Evolutionary conservation across 164 flowering plant species (phyloP).

Genomic region (Vitis labrusca): DNA sequence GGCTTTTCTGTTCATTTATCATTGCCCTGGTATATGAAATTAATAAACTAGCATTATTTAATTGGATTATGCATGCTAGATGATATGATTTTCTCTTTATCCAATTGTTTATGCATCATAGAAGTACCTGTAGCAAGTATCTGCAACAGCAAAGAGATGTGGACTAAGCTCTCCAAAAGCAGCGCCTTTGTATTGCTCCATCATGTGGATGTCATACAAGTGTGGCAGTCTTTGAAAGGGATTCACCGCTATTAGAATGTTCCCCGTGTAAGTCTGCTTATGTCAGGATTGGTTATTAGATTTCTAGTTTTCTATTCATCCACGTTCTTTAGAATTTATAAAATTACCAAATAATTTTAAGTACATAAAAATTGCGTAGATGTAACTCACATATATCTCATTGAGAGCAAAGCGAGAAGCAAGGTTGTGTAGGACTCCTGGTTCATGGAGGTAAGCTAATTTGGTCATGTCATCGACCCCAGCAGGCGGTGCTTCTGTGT

Average conservation of each 20-base stretch:
- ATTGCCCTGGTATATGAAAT: slow-evolving; percentile 49
- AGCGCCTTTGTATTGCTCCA: slow-evolving; percentile 87
- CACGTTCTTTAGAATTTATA: background rate
- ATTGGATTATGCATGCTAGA: background rate
- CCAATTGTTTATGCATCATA: background rate
- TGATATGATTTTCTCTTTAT: background rate
- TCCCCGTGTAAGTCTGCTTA: slow-evolving; percentile 86
- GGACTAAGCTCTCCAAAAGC: slow-evolving; percentile 87
- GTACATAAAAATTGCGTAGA: background rate
- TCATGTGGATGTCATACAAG: slow-evolving; percentile 78
- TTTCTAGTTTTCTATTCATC: background rate
- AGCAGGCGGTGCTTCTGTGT: slow-evolving; percentile 78
- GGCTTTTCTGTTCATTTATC: slow-evolving; percentile 67
- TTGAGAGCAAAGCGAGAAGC: slow-evolving; percentile 68
- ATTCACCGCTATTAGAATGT: slow-evolving; percentile 82
- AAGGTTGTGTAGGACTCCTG: slow-evolving; percentile 80
- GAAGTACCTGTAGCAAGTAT: slow-evolving; percentile 67
- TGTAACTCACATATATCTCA: slow-evolving; percentile 75
- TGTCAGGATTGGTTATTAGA: slow-evolving; percentile 15
- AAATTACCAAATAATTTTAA: background rate
- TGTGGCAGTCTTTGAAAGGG: slow-evolving; percentile 85
- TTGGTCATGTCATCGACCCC: slow-evolving; percentile 96
- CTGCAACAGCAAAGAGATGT: slow-evolving; percentile 88
- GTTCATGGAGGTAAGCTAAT: slow-evolving; percentile 84
- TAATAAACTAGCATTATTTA: background rate